These are phyloP conservation scores for Colletotrichum sp. DNA, from an alignment of 2,329 filamentous ascomycete species.

Conservation along the genomic window DNA sequence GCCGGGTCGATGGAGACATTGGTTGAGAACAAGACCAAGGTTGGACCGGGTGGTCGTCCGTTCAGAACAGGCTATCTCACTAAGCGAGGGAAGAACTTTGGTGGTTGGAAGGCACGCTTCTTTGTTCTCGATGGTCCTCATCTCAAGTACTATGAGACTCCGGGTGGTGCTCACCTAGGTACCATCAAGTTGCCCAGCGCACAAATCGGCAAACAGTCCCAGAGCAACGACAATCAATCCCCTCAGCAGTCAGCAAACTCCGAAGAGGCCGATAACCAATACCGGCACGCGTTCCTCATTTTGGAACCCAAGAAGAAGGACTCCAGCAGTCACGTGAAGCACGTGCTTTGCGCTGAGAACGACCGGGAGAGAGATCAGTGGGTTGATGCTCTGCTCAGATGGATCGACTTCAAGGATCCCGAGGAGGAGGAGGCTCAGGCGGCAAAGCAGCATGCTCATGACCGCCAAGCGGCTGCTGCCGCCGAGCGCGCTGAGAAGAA, in stretches of 20 bases:
- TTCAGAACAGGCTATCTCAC: slow-evolving; percentile 90
- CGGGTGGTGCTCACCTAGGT: slow-evolving; percentile 87
- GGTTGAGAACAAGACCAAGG: slow-evolving; percentile 41
- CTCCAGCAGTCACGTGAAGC: slow-evolving; percentile 83
- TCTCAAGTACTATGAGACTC: slow-evolving; percentile 89
- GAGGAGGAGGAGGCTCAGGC: slow-evolving; percentile 55
- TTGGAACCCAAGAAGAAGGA: slow-evolving; percentile 97
- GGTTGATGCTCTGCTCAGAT: slow-evolving; percentile 89
- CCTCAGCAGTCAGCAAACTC: slow-evolving; percentile 58
- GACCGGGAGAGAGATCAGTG: slow-evolving; percentile 91
- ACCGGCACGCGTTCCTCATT: slow-evolving; percentile 94
- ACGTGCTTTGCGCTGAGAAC: slow-evolving; percentile 94
- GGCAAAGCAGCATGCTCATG: slow-evolving; percentile 38
- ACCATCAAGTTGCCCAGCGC: slow-evolving; percentile 91
- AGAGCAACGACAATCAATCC: slow-evolving; percentile 65
- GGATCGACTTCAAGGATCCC: slow-evolving; percentile 78
- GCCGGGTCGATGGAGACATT: slow-evolving; percentile 36
- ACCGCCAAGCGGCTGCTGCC: slow-evolving; percentile 41
- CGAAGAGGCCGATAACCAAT: slow-evolving; percentile 90
- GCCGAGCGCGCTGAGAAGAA: slow-evolving; percentile 24
- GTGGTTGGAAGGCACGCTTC: slow-evolving; percentile 90
- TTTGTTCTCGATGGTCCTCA: slow-evolving; percentile 66
- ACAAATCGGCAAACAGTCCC: slow-evolving; percentile 92
- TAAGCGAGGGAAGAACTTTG: slow-evolving; percentile 98
- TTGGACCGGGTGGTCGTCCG: slow-evolving; percentile 68